Conservation (phyloP, 805 yeast genomes). For the Lipomyces spencermartinsiae region DNA sequence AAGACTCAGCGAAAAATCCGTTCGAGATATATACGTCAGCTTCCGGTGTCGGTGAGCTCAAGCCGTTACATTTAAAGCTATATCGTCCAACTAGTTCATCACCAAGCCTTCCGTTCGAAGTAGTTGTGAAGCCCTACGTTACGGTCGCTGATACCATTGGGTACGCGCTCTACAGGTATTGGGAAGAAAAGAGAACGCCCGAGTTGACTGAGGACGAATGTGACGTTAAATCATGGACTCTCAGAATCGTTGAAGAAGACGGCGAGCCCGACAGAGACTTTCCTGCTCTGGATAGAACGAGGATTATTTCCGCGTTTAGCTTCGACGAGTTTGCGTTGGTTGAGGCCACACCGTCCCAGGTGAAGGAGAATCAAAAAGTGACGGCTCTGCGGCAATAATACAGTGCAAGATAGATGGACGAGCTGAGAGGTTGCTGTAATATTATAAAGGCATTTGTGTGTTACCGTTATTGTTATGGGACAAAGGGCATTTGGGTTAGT, state of each 20-base stretch:
- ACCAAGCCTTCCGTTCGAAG: conserved; percentile 45
- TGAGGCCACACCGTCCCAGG: conserved; percentile 51
- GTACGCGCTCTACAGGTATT: conserved; percentile 51
- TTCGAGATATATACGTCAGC: conserved; percentile 47
- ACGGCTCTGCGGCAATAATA: neutral
- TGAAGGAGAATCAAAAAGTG: conserved; percentile 52
- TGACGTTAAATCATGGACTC: conserved; percentile 74
- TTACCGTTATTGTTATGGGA: neutral
- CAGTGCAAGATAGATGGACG: neutral
- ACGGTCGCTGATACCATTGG: conserved; percentile 65
- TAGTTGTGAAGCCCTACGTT: conserved; percentile 48
- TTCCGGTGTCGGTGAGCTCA: conserved; percentile 47
- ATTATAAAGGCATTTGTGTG: neutral
- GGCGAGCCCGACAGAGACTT: conserved; percentile 90
- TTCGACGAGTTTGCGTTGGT: conserved; percentile 84
- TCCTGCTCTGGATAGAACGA: conserved; percentile 79
- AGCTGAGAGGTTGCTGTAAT: neutral
- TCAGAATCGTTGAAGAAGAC: conserved; percentile 89
- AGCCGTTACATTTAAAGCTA: conserved; percentile 45
- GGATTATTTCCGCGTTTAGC: conserved; percentile 72
- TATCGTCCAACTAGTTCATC: conserved; percentile 45
- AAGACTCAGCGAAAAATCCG: conserved; percentile 45
- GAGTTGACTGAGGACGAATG: conserved; percentile 41
- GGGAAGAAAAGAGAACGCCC: conserved; percentile 43
- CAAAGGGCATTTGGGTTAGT: too few species aligned